Evolutionary conservation across 805 yeast species (phyloP).

Genomic region (Clavispora carvajalis): DNA sequence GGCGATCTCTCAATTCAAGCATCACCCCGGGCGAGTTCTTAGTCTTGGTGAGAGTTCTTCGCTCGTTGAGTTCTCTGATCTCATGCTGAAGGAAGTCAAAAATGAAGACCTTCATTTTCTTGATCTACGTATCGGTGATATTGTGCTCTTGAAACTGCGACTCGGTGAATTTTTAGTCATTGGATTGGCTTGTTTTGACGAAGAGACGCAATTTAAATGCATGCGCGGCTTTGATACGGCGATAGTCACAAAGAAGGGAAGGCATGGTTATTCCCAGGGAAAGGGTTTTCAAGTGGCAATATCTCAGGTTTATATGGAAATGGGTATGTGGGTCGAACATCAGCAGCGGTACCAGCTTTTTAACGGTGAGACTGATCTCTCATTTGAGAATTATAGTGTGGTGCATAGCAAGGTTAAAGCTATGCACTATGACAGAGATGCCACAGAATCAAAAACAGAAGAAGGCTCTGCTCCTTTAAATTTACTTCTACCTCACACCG

Average conservation of each 20-base stretch:
- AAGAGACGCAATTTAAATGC: slow-evolving; percentile 36
- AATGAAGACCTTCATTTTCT: slow-evolving; percentile 39
- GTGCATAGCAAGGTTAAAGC: slow-evolving; percentile 3
- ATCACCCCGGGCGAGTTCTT: slow-evolving; percentile 46
- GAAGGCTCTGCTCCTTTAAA: background rate
- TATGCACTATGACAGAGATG: no score
- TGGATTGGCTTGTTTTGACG: slow-evolving; percentile 33
- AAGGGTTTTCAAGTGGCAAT: slow-evolving; percentile 19
- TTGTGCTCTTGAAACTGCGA: slow-evolving; percentile 30
- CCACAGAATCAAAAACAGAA: background rate
- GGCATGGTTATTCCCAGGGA: slow-evolving; percentile 11
- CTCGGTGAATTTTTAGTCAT: slow-evolving; percentile 36
- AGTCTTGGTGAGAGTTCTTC: slow-evolving; percentile 19
- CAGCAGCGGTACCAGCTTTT: slow-evolving; percentile 26
- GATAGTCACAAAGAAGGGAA: slow-evolving; percentile 22
- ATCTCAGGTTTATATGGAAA: slow-evolving; percentile 34
- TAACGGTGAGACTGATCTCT: slow-evolving; percentile 16
- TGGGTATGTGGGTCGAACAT: slow-evolving; percentile 34
- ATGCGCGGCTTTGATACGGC: slow-evolving; percentile 58
- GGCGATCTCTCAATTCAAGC: slow-evolving; percentile 45
- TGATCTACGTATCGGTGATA: slow-evolving; percentile 56
- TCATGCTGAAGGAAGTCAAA: slow-evolving; percentile 19
- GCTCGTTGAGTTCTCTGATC: slow-evolving; percentile 35
- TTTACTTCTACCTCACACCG: background rate
- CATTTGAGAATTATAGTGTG: slow-evolving; percentile 11